Evolutionary conservation across 1,139 yeast genomes (phyloP).

Genomic region (Candida sanyaensis): DNA sequence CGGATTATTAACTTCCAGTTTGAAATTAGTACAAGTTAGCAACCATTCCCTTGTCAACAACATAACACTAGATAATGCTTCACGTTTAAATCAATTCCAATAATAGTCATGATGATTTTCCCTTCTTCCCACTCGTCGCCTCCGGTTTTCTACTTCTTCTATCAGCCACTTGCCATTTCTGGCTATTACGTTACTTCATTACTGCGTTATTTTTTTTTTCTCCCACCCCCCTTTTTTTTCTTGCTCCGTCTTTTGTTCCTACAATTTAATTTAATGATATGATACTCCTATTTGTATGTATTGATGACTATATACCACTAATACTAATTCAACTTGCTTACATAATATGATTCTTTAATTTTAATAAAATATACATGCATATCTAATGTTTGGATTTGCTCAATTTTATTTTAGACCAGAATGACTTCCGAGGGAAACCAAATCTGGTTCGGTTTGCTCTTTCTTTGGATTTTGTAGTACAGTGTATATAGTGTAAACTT

Average conservation of each 20-base stretch:
- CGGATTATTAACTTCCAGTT: neutral
- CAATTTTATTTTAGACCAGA: no score
- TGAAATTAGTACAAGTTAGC: conserved; percentile 1
- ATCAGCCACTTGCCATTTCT: no score
- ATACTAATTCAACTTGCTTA: no score
- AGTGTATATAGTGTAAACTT: no score
- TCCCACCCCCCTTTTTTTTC: neutral
- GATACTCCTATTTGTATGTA: neutral
- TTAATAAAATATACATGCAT: no score
- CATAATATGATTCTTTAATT: no score
- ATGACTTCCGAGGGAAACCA: no score
- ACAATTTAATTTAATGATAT: neutral
- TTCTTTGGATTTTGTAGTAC: no score
- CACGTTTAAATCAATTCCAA: neutral
- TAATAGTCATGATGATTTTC: neutral
- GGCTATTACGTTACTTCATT: neutral
- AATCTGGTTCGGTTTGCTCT: no score
- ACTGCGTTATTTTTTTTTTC: neutral
- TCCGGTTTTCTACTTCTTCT: neutral
- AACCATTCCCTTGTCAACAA: neutral
- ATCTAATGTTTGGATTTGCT: no score
- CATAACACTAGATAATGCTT: neutral
- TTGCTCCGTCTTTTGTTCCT: neutral
- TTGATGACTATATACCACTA: neutral
- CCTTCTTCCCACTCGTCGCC: neutral